Evolutionary conservation across 116 monocot species (phyloP).

Genomic region (Trichopus zeylanicus): DNA sequence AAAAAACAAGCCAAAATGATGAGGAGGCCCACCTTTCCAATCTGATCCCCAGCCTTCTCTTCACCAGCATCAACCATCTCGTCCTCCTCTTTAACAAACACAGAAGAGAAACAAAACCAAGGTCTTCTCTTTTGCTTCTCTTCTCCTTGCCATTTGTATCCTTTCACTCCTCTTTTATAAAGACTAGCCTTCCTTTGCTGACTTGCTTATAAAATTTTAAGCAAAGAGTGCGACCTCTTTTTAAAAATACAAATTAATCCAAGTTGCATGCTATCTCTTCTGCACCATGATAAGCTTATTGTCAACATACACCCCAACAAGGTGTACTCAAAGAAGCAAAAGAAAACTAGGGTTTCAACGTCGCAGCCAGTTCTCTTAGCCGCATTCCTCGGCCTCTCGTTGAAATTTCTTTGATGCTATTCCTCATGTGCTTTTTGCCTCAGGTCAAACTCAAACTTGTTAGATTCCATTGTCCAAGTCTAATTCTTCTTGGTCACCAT

Average conservation of each 20-base stretch:
- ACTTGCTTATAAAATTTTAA: background rate
- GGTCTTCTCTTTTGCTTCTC: background rate
- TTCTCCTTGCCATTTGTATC: background rate
- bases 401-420: background rate
- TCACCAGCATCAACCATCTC: no score
- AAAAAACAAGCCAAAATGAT: background rate
- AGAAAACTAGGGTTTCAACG: background rate
- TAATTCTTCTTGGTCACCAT: background rate
- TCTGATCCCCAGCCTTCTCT: no score
- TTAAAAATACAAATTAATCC: no score
- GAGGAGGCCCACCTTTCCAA: no score
- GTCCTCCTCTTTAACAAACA: background rate
- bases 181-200: background rate
- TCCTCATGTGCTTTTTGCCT: background rate
- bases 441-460: background rate
- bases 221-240: no score
- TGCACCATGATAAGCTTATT: no score
- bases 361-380: background rate
- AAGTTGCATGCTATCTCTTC: no score
- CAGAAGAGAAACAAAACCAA: background rate
- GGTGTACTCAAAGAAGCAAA: background rate
- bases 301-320: no score
- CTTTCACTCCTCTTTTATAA: background rate
- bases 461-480: background rate
- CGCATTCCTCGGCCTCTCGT: background rate